phyloP scores from a whole-genome alignment of 1,139 yeast genomes.

The Chernovozyma aurita region DNA sequence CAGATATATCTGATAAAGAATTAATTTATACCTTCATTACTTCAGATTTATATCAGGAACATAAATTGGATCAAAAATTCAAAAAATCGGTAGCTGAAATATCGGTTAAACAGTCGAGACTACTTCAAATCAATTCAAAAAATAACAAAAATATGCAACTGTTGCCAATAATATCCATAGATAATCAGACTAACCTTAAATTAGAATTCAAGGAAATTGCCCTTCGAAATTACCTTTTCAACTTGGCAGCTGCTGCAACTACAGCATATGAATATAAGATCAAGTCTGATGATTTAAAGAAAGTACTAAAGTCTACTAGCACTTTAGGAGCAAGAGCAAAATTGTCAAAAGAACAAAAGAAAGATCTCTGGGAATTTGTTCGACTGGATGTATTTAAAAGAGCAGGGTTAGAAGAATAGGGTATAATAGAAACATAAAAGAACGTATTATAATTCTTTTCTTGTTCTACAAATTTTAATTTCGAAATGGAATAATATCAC shows the following conservation, averaged over 20 bases:
- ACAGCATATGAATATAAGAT: constrained; percentile 49
- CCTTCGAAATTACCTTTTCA: constrained; percentile 44
- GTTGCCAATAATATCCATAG: constrained; percentile 27
- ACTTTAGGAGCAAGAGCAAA: constrained; percentile 22
- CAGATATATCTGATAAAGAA: constrained; percentile 41
- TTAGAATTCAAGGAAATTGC: constrained; percentile 45
- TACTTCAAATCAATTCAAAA: constrained; percentile 35
- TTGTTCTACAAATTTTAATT: no score
- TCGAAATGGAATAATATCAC: neutral
- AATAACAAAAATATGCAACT: constrained; percentile 15
- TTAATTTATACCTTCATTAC: constrained; percentile 38
- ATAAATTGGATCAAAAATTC: constrained; percentile 40
- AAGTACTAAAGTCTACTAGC: constrained; percentile 12
- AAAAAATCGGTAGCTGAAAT: constrained; percentile 49
- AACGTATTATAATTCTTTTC: no score
- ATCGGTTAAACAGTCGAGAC: constrained; percentile 46
- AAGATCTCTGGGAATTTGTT: constrained; percentile 46
- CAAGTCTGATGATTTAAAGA: constrained; percentile 31
- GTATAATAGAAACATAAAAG: no score
- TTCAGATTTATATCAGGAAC: constrained; percentile 45
- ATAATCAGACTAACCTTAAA: constrained; percentile 27
- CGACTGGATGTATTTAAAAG: constrained; percentile 45
- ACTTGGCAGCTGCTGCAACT: constrained; percentile 53
- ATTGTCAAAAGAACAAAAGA: constrained; percentile 39
- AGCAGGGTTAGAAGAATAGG: constrained; percentile 40